Evolutionary conservation across 169 alveolate species (phyloP).

Genomic region (Cryptosporidium muris): DNA sequence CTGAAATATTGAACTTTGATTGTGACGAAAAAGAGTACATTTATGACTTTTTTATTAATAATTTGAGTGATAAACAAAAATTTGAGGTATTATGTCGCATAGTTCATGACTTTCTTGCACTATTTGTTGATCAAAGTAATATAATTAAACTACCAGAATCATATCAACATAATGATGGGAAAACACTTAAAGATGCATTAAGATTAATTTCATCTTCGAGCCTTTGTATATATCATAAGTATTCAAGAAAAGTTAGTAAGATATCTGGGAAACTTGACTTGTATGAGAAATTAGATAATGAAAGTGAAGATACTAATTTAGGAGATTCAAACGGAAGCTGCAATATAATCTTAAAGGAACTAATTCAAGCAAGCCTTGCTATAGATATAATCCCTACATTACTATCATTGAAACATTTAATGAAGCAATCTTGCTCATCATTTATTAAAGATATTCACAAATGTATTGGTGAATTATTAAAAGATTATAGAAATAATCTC

Average conservation of each 20-base stretch:
- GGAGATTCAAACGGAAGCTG: not conserved
- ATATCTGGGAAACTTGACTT: slow-evolving; percentile 5
- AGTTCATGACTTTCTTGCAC: slow-evolving; percentile 58
- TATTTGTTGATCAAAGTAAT: slow-evolving; percentile 61
- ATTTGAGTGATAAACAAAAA: slow-evolving; percentile 63
- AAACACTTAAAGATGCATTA: slow-evolving; percentile 51
- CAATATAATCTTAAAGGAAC: slow-evolving; percentile 24
- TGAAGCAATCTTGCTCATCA: slow-evolving; percentile 64
- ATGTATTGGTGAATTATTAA: slow-evolving; percentile 65
- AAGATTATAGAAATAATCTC: slow-evolving; percentile 62
- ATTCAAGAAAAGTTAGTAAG: slow-evolving; percentile 33
- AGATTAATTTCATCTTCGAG: slow-evolving; percentile 33
- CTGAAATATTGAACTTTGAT: slow-evolving; percentile 4
- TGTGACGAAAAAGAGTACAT: slow-evolving; percentile 37
- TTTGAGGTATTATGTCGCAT: slow-evolving; percentile 31
- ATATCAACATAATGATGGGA: slow-evolving; percentile 42
- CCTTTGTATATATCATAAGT: slow-evolving; percentile 61
- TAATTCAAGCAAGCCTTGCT: slow-evolving; percentile 67
- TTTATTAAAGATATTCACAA: slow-evolving; percentile 65
- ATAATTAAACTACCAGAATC: slow-evolving; percentile 39
- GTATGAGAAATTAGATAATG: not conserved
- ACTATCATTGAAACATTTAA: slow-evolving; percentile 52
- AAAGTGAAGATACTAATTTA: not conserved
- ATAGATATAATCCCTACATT: slow-evolving; percentile 62
- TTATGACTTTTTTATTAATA: slow-evolving; percentile 15